These are phyloP conservation scores for Triticum monococcum DNA, from an alignment of 176 grass and related monocot species.

Conservation along the genomic window DNA sequence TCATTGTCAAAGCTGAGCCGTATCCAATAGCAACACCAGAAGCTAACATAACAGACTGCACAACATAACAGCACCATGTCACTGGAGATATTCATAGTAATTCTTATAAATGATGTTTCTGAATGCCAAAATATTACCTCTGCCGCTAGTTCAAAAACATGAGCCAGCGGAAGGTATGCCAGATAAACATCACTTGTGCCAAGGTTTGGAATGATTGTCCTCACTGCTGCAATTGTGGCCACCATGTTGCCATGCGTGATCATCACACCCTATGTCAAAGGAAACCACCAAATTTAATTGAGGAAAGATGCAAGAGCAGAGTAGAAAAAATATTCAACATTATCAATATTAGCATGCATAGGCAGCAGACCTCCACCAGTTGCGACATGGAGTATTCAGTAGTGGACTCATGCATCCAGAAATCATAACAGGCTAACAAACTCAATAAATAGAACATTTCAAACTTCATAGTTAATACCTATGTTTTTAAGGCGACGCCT, in stretches of 20 bases:
- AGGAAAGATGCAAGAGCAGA: neutral
- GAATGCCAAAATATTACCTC: constrained; percentile 50
- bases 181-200: constrained; percentile 67
- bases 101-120: neutral
- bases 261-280: constrained; percentile 74
- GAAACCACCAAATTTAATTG: constrained; percentile 19
- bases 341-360: neutral
- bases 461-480: neutral
- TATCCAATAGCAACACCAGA: constrained; percentile 77
- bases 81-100: neutral
- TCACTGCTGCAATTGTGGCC: constrained; percentile 66
- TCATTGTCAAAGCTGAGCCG: constrained; percentile 76
- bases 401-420: neutral
- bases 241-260: constrained; percentile 90
- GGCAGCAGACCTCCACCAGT: constrained; percentile 3
- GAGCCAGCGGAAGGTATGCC: constrained; percentile 83
- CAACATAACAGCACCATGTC: constrained; percentile 27
- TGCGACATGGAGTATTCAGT: neutral
- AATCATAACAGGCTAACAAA: neutral
- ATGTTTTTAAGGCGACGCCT: too few relatives aligned
- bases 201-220: constrained; percentile 68
- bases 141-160: constrained; percentile 84
- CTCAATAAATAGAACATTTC: neutral
- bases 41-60: constrained; percentile 81
- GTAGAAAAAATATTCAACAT: neutral